These are phyloP conservation scores for Hericium rajendrae DNA, from an alignment of 768 basidiomycete species.

Conservation along the genomic window DNA sequence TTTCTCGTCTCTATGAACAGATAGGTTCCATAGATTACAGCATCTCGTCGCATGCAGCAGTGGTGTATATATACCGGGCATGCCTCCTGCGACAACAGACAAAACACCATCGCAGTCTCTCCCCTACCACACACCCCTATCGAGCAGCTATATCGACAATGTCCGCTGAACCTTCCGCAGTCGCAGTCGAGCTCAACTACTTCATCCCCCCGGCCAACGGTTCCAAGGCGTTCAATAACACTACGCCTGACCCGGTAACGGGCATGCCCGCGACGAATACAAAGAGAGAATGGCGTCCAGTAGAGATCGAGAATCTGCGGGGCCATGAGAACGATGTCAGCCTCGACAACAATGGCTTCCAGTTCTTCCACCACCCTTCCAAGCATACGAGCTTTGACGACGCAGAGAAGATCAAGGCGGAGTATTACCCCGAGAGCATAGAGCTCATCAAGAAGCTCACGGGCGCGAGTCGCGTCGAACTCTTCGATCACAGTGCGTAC, in stretches of 20 bases:
- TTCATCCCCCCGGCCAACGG: conserved; percentile 19
- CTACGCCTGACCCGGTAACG: conserved; percentile 16
- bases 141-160: neutral
- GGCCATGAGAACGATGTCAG: conserved; percentile 35
- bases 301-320: conserved; percentile 43
- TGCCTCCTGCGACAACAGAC: too few relatives aligned
- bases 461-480: conserved; percentile 46
- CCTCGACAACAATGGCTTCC: conserved; percentile 45
- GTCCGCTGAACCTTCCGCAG: conserved; percentile 3
- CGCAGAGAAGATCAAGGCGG: conserved; percentile 38
- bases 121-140: too few relatives aligned
- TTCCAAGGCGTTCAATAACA: conserved; percentile 17
- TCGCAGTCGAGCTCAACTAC: conserved; percentile 12
- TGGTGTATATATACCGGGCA: too few relatives aligned
- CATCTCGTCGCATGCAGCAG: too few relatives aligned
- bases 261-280: conserved; percentile 30
- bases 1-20: too few relatives aligned
- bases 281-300: conserved; percentile 17
- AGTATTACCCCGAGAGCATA: conserved; percentile 54
- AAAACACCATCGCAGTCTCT: too few relatives aligned
- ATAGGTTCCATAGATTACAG: too few relatives aligned
- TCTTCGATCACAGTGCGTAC: conserved; percentile 58
- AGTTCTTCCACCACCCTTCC: conserved; percentile 29
- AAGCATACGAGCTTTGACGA: conserved; percentile 38
- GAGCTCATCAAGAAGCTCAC: conserved; percentile 50